Conservation (phyloP, 148 eudicot species). For the Rhododendron henanense region DNA sequence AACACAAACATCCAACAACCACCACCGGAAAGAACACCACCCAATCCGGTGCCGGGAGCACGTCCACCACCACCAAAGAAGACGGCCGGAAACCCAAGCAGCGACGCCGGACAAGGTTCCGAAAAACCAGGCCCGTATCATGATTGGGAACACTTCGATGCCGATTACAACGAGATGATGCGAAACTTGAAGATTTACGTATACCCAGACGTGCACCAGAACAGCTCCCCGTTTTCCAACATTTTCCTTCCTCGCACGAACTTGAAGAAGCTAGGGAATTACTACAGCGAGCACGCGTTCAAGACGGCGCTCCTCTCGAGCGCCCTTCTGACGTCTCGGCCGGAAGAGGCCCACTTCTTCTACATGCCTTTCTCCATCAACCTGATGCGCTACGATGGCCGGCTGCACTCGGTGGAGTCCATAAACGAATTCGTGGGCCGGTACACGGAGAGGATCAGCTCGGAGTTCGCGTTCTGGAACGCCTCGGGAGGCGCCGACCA, state of each 20-base stretch:
- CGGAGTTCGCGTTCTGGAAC: constrained; percentile 29
- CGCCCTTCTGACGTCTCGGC: constrained; percentile 19
- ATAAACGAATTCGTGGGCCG: constrained; percentile 26
- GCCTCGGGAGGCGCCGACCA: constrained; percentile 43
- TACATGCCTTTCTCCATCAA: constrained; percentile 48
- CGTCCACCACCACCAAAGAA: background rate
- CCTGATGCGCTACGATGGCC: constrained; percentile 30
- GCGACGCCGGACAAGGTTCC: background rate
- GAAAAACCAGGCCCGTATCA: constrained; percentile 20
- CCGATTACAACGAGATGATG: constrained; percentile 34
- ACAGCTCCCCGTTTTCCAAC: constrained; percentile 15
- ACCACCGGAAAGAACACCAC: background rate
- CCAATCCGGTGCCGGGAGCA: background rate
- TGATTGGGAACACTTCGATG: constrained; percentile 24
- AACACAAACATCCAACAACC: background rate
- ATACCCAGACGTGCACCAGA: constrained; percentile 20
- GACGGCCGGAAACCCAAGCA: background rate
- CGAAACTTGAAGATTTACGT: constrained; percentile 30
- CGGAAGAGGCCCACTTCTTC: constrained; percentile 39
- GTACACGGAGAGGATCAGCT: constrained; percentile 20
- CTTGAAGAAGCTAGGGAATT: constrained; percentile 25
- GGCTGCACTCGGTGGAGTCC: constrained; percentile 20
- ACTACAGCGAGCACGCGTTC: constrained; percentile 41
- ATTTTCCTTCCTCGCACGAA: constrained; percentile 29
- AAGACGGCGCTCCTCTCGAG: constrained; percentile 29